Percentiles rank a stretch among this genome's conserved stretches.
Evolutionary conservation across 2,329 filamentous ascomycete genomes (phyloP).

Genomic region (Cadophora sp.): DNA sequence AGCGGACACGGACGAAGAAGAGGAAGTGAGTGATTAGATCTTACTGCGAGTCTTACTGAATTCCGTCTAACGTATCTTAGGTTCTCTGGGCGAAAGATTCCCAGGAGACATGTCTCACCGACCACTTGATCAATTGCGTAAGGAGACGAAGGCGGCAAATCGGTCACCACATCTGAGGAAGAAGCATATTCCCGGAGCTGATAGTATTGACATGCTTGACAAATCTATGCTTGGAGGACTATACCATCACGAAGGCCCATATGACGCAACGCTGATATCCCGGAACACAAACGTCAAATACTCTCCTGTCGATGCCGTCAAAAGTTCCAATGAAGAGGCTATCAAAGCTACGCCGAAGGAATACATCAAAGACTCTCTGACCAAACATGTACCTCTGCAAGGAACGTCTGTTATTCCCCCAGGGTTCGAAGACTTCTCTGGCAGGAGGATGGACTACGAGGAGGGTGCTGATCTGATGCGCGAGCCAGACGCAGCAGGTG

Average conservation of each 20-base stretch:
- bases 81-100: slow-evolving; percentile 63
- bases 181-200: slow-evolving; percentile 70
- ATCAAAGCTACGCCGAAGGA: slow-evolving; percentile 81
- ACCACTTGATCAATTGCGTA: slow-evolving; percentile 70
- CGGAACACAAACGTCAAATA: slow-evolving; percentile 69
- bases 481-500: slow-evolving; percentile 70
- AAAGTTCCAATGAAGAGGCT: slow-evolving; percentile 75
- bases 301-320: slow-evolving; percentile 80
- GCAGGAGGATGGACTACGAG: slow-evolving; percentile 76
- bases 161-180: slow-evolving; percentile 71
- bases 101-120: slow-evolving; percentile 69
- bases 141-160: slow-evolving; percentile 69
- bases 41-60: not conserved
- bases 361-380: slow-evolving; percentile 76
- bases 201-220: slow-evolving; percentile 84
- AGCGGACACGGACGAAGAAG: slow-evolving; percentile 47
- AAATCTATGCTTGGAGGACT: slow-evolving; percentile 61
- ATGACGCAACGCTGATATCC: slow-evolving; percentile 79
- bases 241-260: slow-evolving; percentile 92
- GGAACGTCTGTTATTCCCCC: slow-evolving; percentile 80
- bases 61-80: slow-evolving; percentile 16
- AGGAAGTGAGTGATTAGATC: slow-evolving; percentile 44
- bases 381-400: slow-evolving; percentile 78
- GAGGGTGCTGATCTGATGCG: slow-evolving; percentile 89
- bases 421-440: slow-evolving; percentile 65